Percentiles rank a stretch among this genome's conserved stretches.
Conservation (phyloP, 176 grass and related monocot species). For the Oryza australiensis region DNA sequence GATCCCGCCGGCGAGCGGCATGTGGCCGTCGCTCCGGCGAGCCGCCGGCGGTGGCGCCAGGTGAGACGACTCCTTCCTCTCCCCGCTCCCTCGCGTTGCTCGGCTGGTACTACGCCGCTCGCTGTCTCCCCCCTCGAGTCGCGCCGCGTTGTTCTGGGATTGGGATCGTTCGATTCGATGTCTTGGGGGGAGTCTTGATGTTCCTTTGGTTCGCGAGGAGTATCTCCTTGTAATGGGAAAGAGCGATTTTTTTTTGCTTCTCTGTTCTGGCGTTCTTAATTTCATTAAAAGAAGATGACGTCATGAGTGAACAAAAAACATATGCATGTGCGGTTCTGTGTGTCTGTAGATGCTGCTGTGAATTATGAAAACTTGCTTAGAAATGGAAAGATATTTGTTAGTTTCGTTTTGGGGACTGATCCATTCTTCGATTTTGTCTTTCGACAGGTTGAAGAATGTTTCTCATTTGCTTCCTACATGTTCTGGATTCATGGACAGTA, state of each 20-base stretch:
- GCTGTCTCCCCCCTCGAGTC: not conserved
- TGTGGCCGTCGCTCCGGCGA: constrained; percentile 22
- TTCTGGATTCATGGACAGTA: not conserved
- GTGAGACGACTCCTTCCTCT: not conserved
- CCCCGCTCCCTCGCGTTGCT: not conserved
- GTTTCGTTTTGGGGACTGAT: not conserved
- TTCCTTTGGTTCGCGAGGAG: not conserved
- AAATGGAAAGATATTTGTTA: not conserved
- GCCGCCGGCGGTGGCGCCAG: not conserved
- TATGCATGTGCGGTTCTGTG: not conserved
- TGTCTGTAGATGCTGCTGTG: not conserved
- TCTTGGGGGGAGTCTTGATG: not conserved
- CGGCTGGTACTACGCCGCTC: not conserved
- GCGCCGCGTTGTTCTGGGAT: not conserved
- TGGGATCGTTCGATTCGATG: not conserved
- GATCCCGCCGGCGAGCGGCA: not conserved
- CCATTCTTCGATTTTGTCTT: not conserved
- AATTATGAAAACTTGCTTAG: not conserved
- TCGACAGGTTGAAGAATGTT: constrained; percentile 26
- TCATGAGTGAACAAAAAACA: not conserved
- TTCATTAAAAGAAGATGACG: not conserved
- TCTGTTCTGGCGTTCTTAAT: not conserved
- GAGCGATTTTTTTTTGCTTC: too few species aligned
- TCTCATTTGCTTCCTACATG: not conserved
- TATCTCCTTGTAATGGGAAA: too few species aligned